A percentile compares a stretch with the other conserved stretches of the same genome.
These are phyloP conservation scores for Penicillium sp. DNA, from an alignment of 2,329 filamentous ascomycete species.

Conservation along the genomic window DNA sequence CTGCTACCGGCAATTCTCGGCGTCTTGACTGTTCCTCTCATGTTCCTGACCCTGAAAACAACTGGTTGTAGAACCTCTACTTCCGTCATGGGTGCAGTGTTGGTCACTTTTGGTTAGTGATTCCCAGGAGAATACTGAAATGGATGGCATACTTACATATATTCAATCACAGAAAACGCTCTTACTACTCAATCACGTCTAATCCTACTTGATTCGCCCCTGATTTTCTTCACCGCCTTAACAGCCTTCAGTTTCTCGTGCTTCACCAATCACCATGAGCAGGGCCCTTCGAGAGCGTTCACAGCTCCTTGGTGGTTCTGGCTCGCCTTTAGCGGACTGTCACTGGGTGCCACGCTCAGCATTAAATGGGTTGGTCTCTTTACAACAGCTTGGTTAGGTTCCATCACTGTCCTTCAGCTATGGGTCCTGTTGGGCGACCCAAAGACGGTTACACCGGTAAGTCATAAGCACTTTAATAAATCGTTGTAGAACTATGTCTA, in stretches of 20 bases:
- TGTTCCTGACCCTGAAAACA: conserved; percentile 93
- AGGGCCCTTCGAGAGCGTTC: conserved; percentile 85
- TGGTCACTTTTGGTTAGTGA: conserved; percentile 80
- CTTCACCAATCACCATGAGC: conserved; percentile 96
- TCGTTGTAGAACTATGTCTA: conserved; percentile 17
- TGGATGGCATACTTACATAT: neutral
- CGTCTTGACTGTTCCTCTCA: conserved; percentile 80
- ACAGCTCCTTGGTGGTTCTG: conserved; percentile 96
- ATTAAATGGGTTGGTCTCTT: conserved; percentile 99
- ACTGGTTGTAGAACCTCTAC: conserved; percentile 83
- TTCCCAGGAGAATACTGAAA: conserved; percentile 14
- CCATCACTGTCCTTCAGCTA: conserved; percentile 83
- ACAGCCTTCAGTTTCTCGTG: conserved; percentile 86
- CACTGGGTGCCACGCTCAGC: conserved; percentile 83
- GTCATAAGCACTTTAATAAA: conserved; percentile 21
- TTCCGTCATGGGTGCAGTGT: conserved; percentile 73
- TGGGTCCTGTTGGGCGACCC: conserved; percentile 92
- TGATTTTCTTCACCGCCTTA: conserved; percentile 88
- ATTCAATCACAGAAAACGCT: conserved; percentile 68
- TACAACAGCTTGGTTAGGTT: conserved; percentile 96
- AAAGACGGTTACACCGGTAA: conserved; percentile 73
- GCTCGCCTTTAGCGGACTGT: conserved; percentile 80
- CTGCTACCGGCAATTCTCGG: conserved; percentile 86
- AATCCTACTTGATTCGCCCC: conserved; percentile 91
- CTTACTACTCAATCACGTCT: conserved; percentile 91